Conservation (phyloP, 1,139 yeast species). For the Saccharomyces uvarum region DNA sequence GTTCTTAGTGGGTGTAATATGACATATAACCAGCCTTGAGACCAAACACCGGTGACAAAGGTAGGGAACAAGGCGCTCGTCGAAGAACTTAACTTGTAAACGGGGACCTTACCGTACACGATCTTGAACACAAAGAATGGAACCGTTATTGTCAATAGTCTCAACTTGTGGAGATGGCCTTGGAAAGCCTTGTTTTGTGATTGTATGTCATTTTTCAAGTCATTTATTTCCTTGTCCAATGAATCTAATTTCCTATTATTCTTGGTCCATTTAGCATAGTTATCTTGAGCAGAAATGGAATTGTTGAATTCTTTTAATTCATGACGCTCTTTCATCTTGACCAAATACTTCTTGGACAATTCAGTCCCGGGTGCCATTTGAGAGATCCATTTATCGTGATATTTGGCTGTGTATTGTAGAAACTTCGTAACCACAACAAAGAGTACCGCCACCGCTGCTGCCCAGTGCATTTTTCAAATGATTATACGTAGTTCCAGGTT, state of each 20-base stretch:
- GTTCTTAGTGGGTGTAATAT: constrained; percentile 24
- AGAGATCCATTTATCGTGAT: constrained; percentile 25
- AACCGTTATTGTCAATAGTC: constrained; percentile 21
- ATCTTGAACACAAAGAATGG: constrained; percentile 29
- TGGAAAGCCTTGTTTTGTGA: constrained; percentile 49
- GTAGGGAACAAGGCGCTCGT: constrained; percentile 25
- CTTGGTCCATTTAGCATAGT: constrained; percentile 94
- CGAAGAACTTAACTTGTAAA: constrained; percentile 21
- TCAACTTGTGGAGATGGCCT: constrained; percentile 41
- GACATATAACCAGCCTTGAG: constrained; percentile 29
- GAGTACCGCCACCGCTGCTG: constrained; percentile 22
- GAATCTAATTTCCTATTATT: constrained; percentile 66
- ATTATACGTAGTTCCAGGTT: neutral
- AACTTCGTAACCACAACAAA: constrained; percentile 22
- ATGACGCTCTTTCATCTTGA: constrained; percentile 41
- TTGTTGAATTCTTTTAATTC: constrained; percentile 47
- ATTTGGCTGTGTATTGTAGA: constrained; percentile 17
- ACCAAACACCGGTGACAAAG: constrained; percentile 23
- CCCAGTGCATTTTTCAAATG: constrained; percentile 13
- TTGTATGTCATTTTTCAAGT: constrained; percentile 42
- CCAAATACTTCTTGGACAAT: constrained; percentile 31
- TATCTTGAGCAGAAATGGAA: constrained; percentile 76
- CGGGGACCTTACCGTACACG: constrained; percentile 30
- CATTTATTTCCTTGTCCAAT: constrained; percentile 45
- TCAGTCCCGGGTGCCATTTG: constrained; percentile 15